Percentiles rank a stretch among this genome's conserved stretches.
phyloP scores from a whole-genome alignment of 495 filamentous ascomycete genomes.

The Xylaria nigripes region DNA sequence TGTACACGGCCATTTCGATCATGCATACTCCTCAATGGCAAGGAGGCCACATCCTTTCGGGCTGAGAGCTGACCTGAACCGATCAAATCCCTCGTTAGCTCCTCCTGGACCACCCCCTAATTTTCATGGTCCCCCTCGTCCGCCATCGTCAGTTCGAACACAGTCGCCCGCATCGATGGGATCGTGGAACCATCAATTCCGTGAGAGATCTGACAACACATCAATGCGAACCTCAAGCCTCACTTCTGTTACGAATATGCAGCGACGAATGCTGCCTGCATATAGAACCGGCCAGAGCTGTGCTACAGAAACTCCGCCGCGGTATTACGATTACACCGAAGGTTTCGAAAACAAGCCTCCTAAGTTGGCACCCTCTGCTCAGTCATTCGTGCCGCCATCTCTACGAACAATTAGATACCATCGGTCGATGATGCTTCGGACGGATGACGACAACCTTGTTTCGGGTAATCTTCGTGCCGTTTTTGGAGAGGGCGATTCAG shows the following conservation, averaged over 20 bases:
- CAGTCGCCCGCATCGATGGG: conserved; percentile 21
- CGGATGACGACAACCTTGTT: conserved; percentile 12
- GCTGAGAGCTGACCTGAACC: conserved; percentile 29
- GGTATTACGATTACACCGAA: conserved; percentile 49
- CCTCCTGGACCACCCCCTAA: conserved; percentile 21
- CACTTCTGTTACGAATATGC: conserved; percentile 35
- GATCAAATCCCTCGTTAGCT: conserved; percentile 29
- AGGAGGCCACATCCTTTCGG: conserved; percentile 26
- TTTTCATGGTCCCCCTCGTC: conserved; percentile 12
- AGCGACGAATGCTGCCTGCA: conserved; percentile 23
- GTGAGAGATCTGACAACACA: conserved; percentile 16
- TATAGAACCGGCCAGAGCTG: conserved; percentile 11
- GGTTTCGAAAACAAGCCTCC: conserved; percentile 32
- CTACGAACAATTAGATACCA: conserved; percentile 24
- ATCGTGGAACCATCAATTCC: conserved; percentile 18
- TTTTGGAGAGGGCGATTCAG: conserved; percentile 17
- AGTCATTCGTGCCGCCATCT: conserved; percentile 29
- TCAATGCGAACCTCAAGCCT: conserved; percentile 31
- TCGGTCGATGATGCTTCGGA: conserved; percentile 23
- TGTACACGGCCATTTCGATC: conserved; percentile 35
- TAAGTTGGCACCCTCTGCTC: conserved; percentile 13
- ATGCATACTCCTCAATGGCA: conserved; percentile 28
- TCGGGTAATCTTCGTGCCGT: conserved; percentile 13
- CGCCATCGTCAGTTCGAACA: conserved; percentile 16
- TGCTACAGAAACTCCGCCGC: conserved; percentile 18